These are phyloP conservation scores for Cryomyces antarcticus DNA, from an alignment of 495 filamentous ascomycete genomes.

Conservation along the genomic window DNA sequence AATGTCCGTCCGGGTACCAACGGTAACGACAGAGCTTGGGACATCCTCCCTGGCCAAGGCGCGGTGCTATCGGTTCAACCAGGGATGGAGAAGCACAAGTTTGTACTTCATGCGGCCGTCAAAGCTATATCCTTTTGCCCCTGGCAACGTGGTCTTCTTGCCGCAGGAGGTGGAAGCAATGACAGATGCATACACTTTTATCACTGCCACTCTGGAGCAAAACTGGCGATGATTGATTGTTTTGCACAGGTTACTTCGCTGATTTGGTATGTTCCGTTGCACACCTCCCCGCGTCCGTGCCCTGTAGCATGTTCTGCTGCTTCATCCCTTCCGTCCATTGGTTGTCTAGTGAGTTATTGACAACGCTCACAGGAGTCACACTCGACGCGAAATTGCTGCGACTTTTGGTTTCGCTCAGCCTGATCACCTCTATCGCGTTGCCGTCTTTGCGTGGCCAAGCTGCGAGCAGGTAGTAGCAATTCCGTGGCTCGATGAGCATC, in stretches of 20 bases:
- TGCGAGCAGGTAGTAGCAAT: constrained; percentile 77
- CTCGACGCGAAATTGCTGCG: constrained; percentile 68
- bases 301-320: no score
- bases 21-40: neutral
- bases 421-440: constrained; percentile 77
- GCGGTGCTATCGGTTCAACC: neutral
- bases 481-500: constrained; percentile 68
- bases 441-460: constrained; percentile 88
- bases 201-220: constrained; percentile 67
- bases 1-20: constrained; percentile 5
- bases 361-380: constrained; percentile 28
- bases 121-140: constrained; percentile 97
- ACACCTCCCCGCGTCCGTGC: no score
- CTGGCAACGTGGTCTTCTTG: constrained; percentile 73
- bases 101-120: constrained; percentile 69
- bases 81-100: constrained; percentile 32
- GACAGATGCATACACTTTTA: constrained; percentile 93
- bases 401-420: constrained; percentile 94
- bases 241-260: constrained; percentile 84
- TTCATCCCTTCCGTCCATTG: no score
- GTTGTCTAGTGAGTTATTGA: no score
- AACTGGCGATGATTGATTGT: constrained; percentile 78
- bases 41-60: constrained; percentile 29
- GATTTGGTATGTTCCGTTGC: constrained; percentile 36
- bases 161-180: constrained; percentile 83